Evolutionary conservation across 345 rosid genomes (phyloP), one percentile per base, ranked within the genome.

Genomic region (Ceriops tagal): DNA sequence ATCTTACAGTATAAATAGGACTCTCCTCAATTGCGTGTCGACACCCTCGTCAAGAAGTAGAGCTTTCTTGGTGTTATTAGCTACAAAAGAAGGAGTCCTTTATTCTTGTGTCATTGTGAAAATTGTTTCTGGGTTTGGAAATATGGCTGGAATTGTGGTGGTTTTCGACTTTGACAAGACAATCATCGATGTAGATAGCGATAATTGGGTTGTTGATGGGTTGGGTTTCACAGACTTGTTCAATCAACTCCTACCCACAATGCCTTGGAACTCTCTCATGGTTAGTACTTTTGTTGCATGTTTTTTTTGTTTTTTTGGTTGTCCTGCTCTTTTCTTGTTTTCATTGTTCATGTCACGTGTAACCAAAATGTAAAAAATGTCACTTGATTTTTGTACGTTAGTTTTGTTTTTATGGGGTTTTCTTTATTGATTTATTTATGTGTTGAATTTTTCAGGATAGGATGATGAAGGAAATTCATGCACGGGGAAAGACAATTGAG

Each of bases 211-310:
- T 0, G 35, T 92, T 15, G 96, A 92, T 71, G 93, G 67, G 68
- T 73, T 92, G 76, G 97, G 98, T 62, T 82, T 81, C 57, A 85
- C 92, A 20, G 90, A 85, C 35, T 73, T 83, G 83, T 92, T 89
- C 87, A 80, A 89, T 61, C 86, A 84, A 39, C 98, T 92, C 64
- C 97, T 90, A 22, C 92, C 90, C 3, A 86, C 93, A 82, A 87
- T 89, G 93, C 93, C 97, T 27, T 92, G 97, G 96, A 93, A 93
- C 76, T 71, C 91, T 71, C 79, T 90, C 71, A 90, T 93, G 97
- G 97, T 92, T 68, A 35, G 64, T 63, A 53, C 21, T 31, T 8
- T 31, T 21, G 8, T 31, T 35, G 19, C 21, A 5, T 56, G 11
- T 35, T 13, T 30, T 0, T 4, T 32, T 3, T 22, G 37, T 37